Evolutionary conservation across 31 red algal species (phyloP).

Genomic region (Porphyra umbilicalis): DNA sequence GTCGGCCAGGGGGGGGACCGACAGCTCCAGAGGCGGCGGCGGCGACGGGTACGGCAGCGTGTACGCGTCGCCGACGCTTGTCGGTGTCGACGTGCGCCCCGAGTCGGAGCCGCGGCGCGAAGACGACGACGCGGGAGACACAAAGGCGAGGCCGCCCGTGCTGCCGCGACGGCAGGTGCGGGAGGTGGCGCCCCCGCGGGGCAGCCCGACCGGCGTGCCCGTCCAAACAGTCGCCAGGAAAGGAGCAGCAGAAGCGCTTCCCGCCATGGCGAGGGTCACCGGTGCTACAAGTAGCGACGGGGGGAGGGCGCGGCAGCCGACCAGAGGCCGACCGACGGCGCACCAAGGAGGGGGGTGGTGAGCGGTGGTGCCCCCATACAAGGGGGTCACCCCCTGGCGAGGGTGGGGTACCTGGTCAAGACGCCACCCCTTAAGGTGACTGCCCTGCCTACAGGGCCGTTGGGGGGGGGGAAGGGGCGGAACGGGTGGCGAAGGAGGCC

Average conservation of each 20-base stretch:
- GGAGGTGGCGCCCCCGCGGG: background rate
- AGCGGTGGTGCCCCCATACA: background rate
- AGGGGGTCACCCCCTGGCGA: background rate
- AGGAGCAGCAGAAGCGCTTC: background rate
- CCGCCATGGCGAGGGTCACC: background rate
- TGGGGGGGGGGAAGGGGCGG: background rate
- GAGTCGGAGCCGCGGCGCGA: background rate
- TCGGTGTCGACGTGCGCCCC: background rate
- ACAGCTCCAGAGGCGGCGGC: background rate
- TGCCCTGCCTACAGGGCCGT: background rate
- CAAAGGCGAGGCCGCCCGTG: background rate
- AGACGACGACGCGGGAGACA: background rate
- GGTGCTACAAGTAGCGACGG: background rate
- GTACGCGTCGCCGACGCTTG: background rate
- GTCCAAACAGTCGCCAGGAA: background rate
- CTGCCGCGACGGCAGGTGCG: background rate
- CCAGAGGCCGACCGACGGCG: background rate
- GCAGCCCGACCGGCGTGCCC: background rate
- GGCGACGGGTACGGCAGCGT: background rate
- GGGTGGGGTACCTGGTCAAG: background rate
- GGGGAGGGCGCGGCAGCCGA: background rate
- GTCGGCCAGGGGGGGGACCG: background rate
- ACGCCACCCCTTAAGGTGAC: background rate
- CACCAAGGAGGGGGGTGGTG: background rate
- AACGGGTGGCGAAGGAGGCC: background rate